Evolutionary conservation across 352 stramenopile genomes (phyloP).

Genomic region (Phytophthora europaea): DNA sequence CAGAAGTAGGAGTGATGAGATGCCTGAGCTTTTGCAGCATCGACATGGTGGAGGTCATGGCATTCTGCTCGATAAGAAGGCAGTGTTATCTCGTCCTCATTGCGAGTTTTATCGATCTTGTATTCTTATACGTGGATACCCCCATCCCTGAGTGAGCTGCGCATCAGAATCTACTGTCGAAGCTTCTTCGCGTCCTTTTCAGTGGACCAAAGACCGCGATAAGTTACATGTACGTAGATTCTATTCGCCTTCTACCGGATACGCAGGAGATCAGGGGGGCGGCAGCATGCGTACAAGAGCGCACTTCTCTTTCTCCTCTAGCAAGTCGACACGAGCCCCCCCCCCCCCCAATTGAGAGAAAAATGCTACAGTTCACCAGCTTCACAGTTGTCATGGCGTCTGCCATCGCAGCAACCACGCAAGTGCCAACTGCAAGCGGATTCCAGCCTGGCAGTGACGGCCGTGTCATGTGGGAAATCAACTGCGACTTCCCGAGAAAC

Average conservation of each 20-base stretch:
- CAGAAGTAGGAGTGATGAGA: background rate
- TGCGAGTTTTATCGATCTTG: background rate
- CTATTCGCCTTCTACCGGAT: conserved; percentile 17
- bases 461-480: conserved; percentile 36
- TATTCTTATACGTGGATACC: conserved; percentile 4
- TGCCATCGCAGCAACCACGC: conserved; percentile 3
- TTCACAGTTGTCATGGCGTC: conserved; percentile 3
- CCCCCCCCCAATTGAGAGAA: background rate
- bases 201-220: background rate
- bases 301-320: conserved; percentile 17
- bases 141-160: background rate
- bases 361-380: conserved; percentile 12
- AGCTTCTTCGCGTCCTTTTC: conserved; percentile 23
- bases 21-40: background rate
- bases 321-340: background rate
- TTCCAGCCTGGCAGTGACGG: conserved; percentile 31
- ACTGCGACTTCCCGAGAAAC: conserved; percentile 36
- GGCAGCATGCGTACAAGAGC: background rate
- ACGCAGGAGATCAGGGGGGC: background rate
- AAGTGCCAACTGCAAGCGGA: background rate
- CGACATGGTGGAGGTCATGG: background rate
- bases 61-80: background rate
- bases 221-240: background rate
- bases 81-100: background rate
- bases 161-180: conserved; percentile 8